Evolutionary conservation across 139 green algal species (phyloP).

Genomic region (Ettlia oleoabundans): DNA sequence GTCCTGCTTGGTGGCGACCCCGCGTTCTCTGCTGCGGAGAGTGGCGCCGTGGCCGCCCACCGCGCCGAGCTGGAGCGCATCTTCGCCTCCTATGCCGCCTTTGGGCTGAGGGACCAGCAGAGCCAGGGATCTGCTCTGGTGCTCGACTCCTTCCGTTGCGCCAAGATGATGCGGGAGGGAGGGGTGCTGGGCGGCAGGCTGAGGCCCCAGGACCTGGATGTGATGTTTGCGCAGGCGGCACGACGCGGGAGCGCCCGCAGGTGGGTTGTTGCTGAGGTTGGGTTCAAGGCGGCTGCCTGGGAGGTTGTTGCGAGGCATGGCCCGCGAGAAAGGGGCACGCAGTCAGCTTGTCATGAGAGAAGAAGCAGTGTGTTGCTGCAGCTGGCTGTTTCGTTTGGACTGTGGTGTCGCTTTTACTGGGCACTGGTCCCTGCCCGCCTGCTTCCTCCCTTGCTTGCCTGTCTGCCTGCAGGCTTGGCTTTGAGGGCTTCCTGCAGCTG

Average conservation of each 20-base stretch:
- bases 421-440: background rate
- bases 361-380: too few species aligned
- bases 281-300: background rate
- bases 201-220: constrained; percentile 11
- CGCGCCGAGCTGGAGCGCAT: background rate
- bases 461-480: background rate
- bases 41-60: background rate
- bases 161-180: constrained; percentile 18
- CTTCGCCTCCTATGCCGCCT: constrained; percentile 10
- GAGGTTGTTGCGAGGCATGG: background rate
- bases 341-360: too few species aligned
- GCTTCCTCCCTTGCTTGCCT: background rate
- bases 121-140: background rate
- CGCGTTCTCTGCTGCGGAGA: background rate
- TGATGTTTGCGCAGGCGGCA: constrained; percentile 7
- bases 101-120: constrained; percentile 3
- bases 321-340: too few species aligned
- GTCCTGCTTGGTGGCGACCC: background rate
- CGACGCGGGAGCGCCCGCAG: background rate
- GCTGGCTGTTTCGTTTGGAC: too few species aligned
- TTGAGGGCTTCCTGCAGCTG: constrained; percentile 18
- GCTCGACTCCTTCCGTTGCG: constrained; percentile 23
- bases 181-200: constrained; percentile 8
- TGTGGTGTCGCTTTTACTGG: too few species aligned
- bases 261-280: background rate